Percentiles rank a stretch among this genome's conserved stretches.
Conservation (phyloP, 345 rosid species). For the Citrus trifoliata region DNA sequence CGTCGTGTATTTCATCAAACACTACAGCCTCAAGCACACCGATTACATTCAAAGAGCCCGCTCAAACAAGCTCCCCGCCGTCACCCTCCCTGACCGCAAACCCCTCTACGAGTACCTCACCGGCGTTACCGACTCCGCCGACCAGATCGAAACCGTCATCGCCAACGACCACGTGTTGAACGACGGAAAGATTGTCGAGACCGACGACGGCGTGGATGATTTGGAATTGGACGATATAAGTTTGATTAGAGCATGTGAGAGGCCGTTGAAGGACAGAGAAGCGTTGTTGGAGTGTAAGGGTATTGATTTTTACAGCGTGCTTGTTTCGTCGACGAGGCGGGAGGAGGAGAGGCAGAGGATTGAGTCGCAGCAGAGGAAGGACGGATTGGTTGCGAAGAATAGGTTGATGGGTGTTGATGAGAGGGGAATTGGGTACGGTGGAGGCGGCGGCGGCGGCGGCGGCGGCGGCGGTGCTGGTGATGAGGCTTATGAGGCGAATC, state of each 20-base stretch:
- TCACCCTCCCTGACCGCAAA: conserved; percentile 78
- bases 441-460: background rate
- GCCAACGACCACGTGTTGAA: background rate
- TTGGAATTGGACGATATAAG: conserved; percentile 15
- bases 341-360: conserved; percentile 88
- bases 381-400: conserved; percentile 88
- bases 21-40: conserved; percentile 66
- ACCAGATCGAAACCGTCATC: conserved; percentile 36
- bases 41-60: conserved; percentile 71
- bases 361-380: conserved; percentile 93
- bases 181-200: conserved; percentile 23
- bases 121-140: conserved; percentile 59
- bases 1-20: conserved; percentile 57
- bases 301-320: conserved; percentile 70
- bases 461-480: conserved; percentile 31
- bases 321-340: conserved; percentile 73
- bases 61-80: conserved; percentile 56
- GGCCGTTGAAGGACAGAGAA: conserved; percentile 79
- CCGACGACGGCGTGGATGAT: background rate
- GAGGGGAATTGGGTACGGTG: conserved; percentile 53
- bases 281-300: conserved; percentile 65
- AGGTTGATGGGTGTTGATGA: conserved; percentile 85
- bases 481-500: conserved; percentile 52
- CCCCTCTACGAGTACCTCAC: conserved; percentile 84
- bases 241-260: conserved; percentile 54